Percentiles rank a stretch among this genome's conserved stretches.
These are phyloP conservation scores for Paramecium pentaurelia DNA, from an alignment of 73 alveolate genomes.

Conservation along the genomic window DNA sequence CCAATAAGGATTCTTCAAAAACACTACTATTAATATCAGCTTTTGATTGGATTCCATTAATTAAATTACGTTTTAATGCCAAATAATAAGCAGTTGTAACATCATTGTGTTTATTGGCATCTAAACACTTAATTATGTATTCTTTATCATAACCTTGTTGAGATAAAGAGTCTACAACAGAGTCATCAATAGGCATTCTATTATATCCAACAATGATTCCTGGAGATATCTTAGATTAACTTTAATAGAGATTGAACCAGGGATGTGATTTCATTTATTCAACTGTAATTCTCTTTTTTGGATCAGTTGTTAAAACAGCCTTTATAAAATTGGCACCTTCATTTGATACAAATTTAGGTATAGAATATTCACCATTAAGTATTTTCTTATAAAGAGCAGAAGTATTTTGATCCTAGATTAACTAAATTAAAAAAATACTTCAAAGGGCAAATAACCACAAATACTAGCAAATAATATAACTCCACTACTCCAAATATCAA, in stretches of 20 bases:
- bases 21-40: constrained; percentile 62
- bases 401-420: constrained; percentile 73
- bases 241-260: constrained; percentile 79
- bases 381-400: constrained; percentile 83
- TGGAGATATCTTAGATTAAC: constrained; percentile 52
- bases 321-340: constrained; percentile 86
- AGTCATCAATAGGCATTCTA: constrained; percentile 86
- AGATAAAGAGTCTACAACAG: constrained; percentile 65
- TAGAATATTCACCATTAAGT: constrained; percentile 79
- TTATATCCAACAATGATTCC: constrained; percentile 85
- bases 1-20: constrained; percentile 45
- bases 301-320: constrained; percentile 80
- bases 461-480: constrained; percentile 90
- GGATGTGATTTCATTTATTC: constrained; percentile 85
- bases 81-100: constrained; percentile 79
- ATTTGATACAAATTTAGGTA: constrained; percentile 82
- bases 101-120: constrained; percentile 75
- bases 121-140: constrained; percentile 64
- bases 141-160: constrained; percentile 62
- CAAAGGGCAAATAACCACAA: constrained; percentile 95
- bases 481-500: constrained; percentile 95
- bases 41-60: constrained; percentile 67
- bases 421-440: neutral
- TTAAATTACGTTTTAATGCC: constrained; percentile 67
- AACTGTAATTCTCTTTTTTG: constrained; percentile 81